Conservation (phyloP, 2,329 filamentous ascomycete species). For the Cercospora zeae-maydis region DNA sequence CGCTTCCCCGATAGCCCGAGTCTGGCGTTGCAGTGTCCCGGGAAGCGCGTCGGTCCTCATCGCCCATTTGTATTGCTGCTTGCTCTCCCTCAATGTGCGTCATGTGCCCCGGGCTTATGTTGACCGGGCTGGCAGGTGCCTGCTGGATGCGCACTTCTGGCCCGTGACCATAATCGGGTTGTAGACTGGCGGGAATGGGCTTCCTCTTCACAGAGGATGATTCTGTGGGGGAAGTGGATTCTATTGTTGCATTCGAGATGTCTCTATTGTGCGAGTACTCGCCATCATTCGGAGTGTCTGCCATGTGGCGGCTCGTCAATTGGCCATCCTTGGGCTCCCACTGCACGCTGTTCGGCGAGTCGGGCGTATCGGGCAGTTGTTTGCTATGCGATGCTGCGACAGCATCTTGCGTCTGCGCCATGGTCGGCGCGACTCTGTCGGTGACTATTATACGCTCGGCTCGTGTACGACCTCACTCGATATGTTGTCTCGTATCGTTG, state of each 20-base stretch:
- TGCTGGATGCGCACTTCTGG: conserved; percentile 34
- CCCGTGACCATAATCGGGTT: conserved; percentile 9
- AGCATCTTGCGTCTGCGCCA: conserved; percentile 12
- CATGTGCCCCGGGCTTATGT: conserved; percentile 32
- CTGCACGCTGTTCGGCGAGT: conserved; percentile 7
- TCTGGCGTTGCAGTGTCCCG: conserved; percentile 27
- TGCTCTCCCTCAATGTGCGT: conserved; percentile 31
- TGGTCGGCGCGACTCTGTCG: conserved; percentile 1
- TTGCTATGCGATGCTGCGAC: conserved; percentile 4
- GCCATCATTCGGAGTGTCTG: conserved; percentile 16
- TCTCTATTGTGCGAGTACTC: conserved; percentile 18
- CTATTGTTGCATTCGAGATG: conserved; percentile 19
- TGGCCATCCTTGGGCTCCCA: conserved; percentile 9
- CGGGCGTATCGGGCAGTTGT: conserved; percentile 10
- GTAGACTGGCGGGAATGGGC: conserved; percentile 9
- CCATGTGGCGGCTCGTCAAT: conserved; percentile 2
- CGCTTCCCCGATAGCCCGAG: conserved; percentile 15
- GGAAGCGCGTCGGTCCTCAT: conserved; percentile 20
- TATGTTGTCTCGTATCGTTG: conserved; percentile 3
- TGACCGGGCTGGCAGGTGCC: conserved; percentile 35
- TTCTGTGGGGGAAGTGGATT: conserved; percentile 16
- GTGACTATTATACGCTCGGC: neutral
- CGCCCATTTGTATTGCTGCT: conserved; percentile 27
- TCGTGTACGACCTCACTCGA: neutral
- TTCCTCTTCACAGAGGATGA: conserved; percentile 16